Conservation (phyloP, 2,329 filamentous ascomycete species). For the Phyllosticta capitalensis region DNA sequence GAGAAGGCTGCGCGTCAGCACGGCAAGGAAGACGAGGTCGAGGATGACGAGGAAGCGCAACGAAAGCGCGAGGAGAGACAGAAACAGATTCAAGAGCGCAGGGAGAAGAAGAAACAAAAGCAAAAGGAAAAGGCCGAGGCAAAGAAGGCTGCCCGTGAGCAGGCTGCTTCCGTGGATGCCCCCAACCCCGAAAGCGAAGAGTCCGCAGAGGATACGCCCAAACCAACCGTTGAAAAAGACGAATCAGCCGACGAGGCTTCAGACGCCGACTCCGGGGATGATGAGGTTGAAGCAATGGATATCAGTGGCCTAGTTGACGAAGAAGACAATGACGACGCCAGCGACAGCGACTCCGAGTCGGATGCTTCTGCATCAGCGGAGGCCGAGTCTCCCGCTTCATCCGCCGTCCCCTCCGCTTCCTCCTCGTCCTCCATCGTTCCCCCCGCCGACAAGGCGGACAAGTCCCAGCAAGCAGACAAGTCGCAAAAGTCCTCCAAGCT, state of each 20-base stretch:
- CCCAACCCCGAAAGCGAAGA: conserved; percentile 15
- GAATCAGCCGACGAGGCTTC: conserved; percentile 21
- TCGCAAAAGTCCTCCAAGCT: conserved; percentile 20
- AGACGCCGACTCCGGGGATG: conserved; percentile 20
- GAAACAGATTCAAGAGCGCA: conserved; percentile 35
- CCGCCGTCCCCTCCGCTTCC: conserved; percentile 34
- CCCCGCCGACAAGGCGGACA: conserved; percentile 16
- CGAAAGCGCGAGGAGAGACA: conserved; percentile 35
- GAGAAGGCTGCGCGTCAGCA: conserved; percentile 13
- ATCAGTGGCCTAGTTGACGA: conserved; percentile 28
- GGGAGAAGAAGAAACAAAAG: conserved; percentile 30
- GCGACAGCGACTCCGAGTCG: conserved; percentile 19
- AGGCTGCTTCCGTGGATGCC: conserved; percentile 4
- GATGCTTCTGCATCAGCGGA: conserved; percentile 27
- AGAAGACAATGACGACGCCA: conserved; percentile 17
- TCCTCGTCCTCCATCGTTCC: conserved; percentile 38
- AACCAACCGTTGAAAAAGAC: conserved; percentile 3
- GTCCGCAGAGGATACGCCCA: conserved; percentile 15
- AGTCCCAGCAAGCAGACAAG: conserved; percentile 21
- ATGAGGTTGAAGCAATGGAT: conserved; percentile 25
- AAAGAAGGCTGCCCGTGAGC: conserved; percentile 25
- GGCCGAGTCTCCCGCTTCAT: conserved; percentile 31
- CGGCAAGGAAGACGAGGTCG: conserved; percentile 12
- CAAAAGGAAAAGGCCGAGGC: conserved; percentile 12
- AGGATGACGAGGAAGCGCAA: conserved; percentile 27